phyloP scores from a whole-genome alignment of 2,329 filamentous ascomycete species.

The Gliomastix tumulicola region DNA sequence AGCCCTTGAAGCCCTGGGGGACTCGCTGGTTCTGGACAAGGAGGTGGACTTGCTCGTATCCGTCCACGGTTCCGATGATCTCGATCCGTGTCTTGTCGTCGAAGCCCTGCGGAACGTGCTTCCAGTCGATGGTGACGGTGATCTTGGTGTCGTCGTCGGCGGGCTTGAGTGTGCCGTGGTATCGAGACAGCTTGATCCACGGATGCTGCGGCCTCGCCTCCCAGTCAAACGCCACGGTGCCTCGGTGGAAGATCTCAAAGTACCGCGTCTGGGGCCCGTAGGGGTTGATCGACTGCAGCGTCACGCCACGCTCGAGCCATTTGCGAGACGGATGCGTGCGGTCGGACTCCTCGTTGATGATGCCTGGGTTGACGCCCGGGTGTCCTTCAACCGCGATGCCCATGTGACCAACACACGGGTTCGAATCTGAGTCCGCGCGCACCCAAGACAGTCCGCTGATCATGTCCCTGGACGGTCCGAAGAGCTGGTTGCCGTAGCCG shows the following conservation, averaged over 20 bases:
- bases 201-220: conserved; percentile 3
- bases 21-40: conserved; percentile 5
- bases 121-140: conserved; percentile 38
- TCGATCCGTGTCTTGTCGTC: conserved; percentile 5
- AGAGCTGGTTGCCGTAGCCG: conserved; percentile 25
- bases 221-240: conserved; percentile 10
- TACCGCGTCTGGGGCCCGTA: conserved; percentile 20
- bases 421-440: conserved; percentile 38
- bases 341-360: conserved; percentile 46
- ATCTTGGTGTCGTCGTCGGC: conserved; percentile 25
- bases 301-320: conserved; percentile 19
- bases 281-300: conserved; percentile 20
- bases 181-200: conserved; percentile 15
- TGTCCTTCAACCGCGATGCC: conserved; percentile 22
- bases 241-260: conserved; percentile 39
- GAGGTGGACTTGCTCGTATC: conserved; percentile 5
- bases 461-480: conserved; percentile 42
- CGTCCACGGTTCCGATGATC: conserved; percentile 4
- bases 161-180: conserved; percentile 19
- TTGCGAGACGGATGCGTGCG: conserved; percentile 33
- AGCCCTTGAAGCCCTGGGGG: conserved; percentile 8
- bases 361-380: conserved; percentile 21
- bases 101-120: conserved; percentile 21
- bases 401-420: conserved; percentile 33
- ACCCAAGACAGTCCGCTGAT: conserved; percentile 46